Evolutionary conservation across 371 early-diverging fungal genomes (phyloP).

Genomic region (Mortierella sp.): DNA sequence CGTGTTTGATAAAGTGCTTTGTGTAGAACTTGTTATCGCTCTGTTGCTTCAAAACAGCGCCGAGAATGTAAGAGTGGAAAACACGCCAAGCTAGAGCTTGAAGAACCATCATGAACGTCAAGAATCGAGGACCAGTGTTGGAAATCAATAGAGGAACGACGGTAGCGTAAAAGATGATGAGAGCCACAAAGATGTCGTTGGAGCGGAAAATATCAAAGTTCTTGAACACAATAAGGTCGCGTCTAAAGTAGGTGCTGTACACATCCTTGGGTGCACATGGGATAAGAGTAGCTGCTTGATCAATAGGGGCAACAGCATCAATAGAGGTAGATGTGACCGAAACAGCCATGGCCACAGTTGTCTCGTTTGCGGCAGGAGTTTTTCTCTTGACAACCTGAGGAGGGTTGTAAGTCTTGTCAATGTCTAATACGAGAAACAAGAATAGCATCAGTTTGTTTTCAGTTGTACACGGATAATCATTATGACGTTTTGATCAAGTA

Average conservation of each 20-base stretch:
- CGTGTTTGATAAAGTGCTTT: slow-evolving; percentile 93
- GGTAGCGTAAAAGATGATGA: slow-evolving; percentile 80
- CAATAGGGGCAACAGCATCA: not conserved
- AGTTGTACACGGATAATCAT: no score
- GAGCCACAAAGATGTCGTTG: slow-evolving; percentile 83
- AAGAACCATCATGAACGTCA: slow-evolving; percentile 59
- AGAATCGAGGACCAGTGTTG: slow-evolving; percentile 57
- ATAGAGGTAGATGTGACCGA: not conserved
- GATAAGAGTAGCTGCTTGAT: slow-evolving; percentile 14
- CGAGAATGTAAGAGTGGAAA: slow-evolving; percentile 85
- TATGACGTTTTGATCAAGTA: no score
- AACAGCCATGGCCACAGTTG: slow-evolving; percentile 7
- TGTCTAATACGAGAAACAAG: slow-evolving; percentile 69
- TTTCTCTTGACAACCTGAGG: slow-evolving; percentile 67
- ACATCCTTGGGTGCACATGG: slow-evolving; percentile 10
- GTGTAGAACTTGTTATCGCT: slow-evolving; percentile 86
- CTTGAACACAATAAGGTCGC: slow-evolving; percentile 89
- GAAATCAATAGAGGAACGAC: slow-evolving; percentile 73
- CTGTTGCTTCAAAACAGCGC: slow-evolving; percentile 82
- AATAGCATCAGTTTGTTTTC: not conserved
- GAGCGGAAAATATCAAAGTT: slow-evolving; percentile 91
- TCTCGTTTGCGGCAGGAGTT: slow-evolving; percentile 36
- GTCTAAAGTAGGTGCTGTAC: slow-evolving; percentile 71
- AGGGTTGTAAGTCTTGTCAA: slow-evolving; percentile 92
- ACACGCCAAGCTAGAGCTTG: slow-evolving; percentile 92